Conservation (phyloP, 2,329 filamentous ascomycete genomes). For the Fusarium sp. region DNA sequence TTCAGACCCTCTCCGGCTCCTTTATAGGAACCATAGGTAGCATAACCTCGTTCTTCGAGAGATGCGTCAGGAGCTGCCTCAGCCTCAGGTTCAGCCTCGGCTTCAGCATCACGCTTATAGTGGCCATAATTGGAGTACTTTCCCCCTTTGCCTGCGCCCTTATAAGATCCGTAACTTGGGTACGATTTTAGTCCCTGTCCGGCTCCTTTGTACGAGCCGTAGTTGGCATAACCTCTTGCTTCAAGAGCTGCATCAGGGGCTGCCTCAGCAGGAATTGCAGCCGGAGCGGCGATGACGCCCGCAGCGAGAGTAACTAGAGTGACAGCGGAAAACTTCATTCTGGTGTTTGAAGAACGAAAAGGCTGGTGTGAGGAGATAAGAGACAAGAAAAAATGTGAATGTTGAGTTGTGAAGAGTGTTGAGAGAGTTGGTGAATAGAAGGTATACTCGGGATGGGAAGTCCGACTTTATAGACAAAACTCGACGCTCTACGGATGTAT, state of each 20-base stretch:
- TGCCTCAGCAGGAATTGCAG: slow-evolving; percentile 34
- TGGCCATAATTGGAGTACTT: slow-evolving; percentile 31
- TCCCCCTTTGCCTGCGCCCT: neutral
- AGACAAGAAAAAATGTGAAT: neutral
- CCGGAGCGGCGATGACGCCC: slow-evolving; percentile 46
- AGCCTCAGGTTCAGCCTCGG: slow-evolving; percentile 2
- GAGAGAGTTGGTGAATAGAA: slow-evolving; percentile 10
- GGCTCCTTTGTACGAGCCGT: neutral
- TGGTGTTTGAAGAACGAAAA: slow-evolving; percentile 9
- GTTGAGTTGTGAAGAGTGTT: neutral
- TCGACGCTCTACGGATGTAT: neutral
- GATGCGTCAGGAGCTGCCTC: slow-evolving; percentile 15
- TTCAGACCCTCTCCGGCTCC: neutral
- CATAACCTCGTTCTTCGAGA: no score
- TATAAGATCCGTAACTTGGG: slow-evolving; percentile 4
- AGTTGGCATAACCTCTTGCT: neutral
- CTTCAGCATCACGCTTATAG: slow-evolving; percentile 29
- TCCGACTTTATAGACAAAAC: slow-evolving; percentile 31
- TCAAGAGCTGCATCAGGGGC: neutral
- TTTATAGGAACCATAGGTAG: neutral
- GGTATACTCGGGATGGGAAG: slow-evolving; percentile 4
- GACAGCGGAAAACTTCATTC: slow-evolving; percentile 50
- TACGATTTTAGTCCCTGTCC: neutral
- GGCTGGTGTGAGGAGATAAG: neutral
- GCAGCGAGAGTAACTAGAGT: slow-evolving; percentile 44